Evolutionary conservation across 1,284 basidiomycete genomes (phyloP), one percentile per base, ranked within the genome.

Genomic region (Apiotrichum siamense): DNA sequence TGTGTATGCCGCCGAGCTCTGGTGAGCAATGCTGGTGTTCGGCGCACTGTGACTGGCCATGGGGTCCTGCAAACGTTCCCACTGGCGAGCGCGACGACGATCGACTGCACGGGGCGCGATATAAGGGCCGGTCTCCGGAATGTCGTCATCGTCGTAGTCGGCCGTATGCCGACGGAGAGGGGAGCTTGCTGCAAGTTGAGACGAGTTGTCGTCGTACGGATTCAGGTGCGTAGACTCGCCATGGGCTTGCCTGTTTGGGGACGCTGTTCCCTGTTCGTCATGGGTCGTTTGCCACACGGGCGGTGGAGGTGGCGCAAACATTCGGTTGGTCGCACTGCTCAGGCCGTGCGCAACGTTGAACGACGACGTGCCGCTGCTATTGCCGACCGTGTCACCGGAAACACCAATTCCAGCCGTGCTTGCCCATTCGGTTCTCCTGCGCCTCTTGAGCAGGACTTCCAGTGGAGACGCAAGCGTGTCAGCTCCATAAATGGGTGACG

Each of bases 401-500:
- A n/a, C n/a, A n/a, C 12, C 24, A 17, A 43, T 13, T 5, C 41
- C 44, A 7, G 33, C 4, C 9, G 32, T n/a, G 23, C 10, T 45
- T 13, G 32, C 32, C 32, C 33, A 24, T 21, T 51, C 44, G 24
- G 59, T 55, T 26, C 61, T 49, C 35, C 66, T 48, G 9, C 67
- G 62, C 1, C 68, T 60, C 50, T 72, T 72, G 18, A 70, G 54
- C 3, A 72, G 39, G 4, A 68, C 54, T 36, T 72, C 67, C 3
- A 72, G 50, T 1, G 70, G 70, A 1, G 70, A 72, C 1, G 66
- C 56, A 31, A 67, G 54, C 15, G 49, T 43, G 40, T 67, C 64
- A 18, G 55, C 38, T 15, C 23, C 54, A 20, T 58, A 56, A 3
- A 52, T 44, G 7, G 69, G 67, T 2, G 68, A 67, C 11, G 69